These are phyloP conservation scores for Candida lessepsii DNA, from an alignment of 805 yeast species.

Conservation along the genomic window DNA sequence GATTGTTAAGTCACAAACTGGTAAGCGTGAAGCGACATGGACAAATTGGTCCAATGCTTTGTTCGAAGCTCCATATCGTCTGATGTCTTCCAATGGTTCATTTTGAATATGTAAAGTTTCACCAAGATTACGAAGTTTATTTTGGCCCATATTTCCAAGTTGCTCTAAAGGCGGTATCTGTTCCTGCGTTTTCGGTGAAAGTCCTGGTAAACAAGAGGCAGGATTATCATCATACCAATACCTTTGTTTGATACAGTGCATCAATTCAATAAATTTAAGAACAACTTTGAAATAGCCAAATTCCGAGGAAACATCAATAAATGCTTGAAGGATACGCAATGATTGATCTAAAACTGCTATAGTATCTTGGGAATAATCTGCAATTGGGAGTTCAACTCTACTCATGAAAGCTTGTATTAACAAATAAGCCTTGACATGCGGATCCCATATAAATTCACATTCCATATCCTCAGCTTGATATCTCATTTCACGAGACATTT, in stretches of 20 bases:
- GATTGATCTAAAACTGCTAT: constrained; percentile 92
- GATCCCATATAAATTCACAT: constrained; percentile 77
- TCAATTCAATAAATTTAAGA: constrained; percentile 57
- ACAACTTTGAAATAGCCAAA: constrained; percentile 68
- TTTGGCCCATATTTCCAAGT: constrained; percentile 42
- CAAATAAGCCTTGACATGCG: constrained; percentile 76
- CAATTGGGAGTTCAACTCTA: constrained; percentile 80
- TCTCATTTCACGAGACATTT: constrained; percentile 72
- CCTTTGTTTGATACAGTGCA: constrained; percentile 89
- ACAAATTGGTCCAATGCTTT: constrained; percentile 48
- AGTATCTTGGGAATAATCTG: constrained; percentile 93
- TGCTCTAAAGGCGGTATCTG: constrained; percentile 4
- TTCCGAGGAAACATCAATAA: constrained; percentile 86
- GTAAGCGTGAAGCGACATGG: constrained; percentile 55
- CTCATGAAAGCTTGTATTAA: constrained; percentile 72
- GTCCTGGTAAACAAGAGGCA: constrained; percentile 54
- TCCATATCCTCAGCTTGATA: constrained; percentile 57
- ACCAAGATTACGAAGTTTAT: constrained; percentile 34
- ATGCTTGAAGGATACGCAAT: constrained; percentile 89
- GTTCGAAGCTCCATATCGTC: constrained; percentile 18
- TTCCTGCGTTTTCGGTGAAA: neutral
- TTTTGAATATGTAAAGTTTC: constrained; percentile 12
- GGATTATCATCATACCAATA: constrained; percentile 83
- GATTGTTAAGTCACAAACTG: constrained; percentile 51
- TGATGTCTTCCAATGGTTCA: constrained; percentile 11